Base-by-base conservation (phyloP, 2,329 filamentous ascomycete genomes). In the Penicillium sp. region DNA sequence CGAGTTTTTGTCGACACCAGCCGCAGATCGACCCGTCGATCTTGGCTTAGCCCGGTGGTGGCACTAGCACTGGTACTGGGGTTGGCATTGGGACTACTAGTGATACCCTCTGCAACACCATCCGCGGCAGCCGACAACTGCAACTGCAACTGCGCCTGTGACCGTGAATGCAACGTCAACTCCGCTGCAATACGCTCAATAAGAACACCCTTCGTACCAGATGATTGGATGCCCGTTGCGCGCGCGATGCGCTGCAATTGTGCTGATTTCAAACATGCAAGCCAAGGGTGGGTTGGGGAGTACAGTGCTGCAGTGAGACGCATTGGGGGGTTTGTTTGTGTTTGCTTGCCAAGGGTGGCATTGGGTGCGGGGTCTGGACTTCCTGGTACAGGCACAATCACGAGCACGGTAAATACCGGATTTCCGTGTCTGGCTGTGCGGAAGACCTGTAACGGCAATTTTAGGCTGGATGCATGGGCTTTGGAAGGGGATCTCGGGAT, bases 131-230 rank as follows among this genome's bases (percentile, higher is more conserved):
- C 32, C 15, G 32, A 15, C 15, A 17, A 24, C 32, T 45, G 43
- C 32, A 19, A 45, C 43, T 31, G 9, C 19, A 7, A 9, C 33
- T 45, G 33, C 7, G 33, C 2, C 33, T 44, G 31, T 6, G 22
- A 37, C 28, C 33, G 51, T 43, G 24, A 22, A 26, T 55, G 49
- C 34, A 52, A 46, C 6, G 17, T 50, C 51, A 61, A 54, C 32
- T 49, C 63, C 4, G 22, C 55, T 17, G 69, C 59, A 17, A 87
- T 69, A 0, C 78, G 75, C n/a, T 69, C 58, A 10, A 73, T 60
- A 4, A 87, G 72, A 12, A 72, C 66, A 0, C 72, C 54, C 61
- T 87, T 88, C 4, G 75, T 79, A 5, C 84, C 84, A 0, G 78
- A 73, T 2, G 71, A 75, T 22, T 75, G 70, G 32, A 82, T 73